Conservation (phyloP, 2,329 filamentous ascomycete species). For the Tolypocladium tundrense region DNA sequence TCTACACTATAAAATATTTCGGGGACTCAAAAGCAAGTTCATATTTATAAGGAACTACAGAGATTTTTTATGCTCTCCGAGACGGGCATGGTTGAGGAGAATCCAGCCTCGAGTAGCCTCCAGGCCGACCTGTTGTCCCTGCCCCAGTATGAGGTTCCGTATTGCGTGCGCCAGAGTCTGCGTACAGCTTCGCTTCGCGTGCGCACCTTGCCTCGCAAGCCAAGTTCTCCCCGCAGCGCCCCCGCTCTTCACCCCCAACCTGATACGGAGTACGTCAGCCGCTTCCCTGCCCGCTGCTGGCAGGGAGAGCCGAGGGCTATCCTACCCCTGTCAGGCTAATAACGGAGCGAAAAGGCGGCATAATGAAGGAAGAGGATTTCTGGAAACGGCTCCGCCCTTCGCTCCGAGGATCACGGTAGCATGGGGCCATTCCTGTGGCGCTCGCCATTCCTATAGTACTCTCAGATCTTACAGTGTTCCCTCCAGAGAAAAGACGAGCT, state of each 20-base stretch:
- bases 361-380: not conserved
- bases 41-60: not conserved
- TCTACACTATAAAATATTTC: not conserved
- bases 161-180: not conserved
- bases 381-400: not conserved
- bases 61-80: not conserved
- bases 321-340: not conserved
- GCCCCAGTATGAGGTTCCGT: not conserved
- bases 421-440: not conserved
- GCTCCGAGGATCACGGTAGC: not conserved
- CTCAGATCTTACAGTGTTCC: not conserved
- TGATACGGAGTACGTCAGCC: not conserved
- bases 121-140: not conserved
- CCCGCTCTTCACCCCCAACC: not conserved
- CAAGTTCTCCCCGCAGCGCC: not conserved
- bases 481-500: not conserved
- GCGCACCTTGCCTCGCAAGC: not conserved
- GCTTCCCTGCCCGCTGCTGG: not conserved
- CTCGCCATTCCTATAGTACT: not conserved
- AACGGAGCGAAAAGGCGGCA: not conserved
- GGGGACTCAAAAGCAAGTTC: not conserved
- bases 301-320: not conserved
- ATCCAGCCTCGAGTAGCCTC: not conserved
- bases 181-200: not conserved
- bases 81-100: not conserved